Conservation (phyloP, 306 rosid genomes). For the Ceratonia siliqua region DNA sequence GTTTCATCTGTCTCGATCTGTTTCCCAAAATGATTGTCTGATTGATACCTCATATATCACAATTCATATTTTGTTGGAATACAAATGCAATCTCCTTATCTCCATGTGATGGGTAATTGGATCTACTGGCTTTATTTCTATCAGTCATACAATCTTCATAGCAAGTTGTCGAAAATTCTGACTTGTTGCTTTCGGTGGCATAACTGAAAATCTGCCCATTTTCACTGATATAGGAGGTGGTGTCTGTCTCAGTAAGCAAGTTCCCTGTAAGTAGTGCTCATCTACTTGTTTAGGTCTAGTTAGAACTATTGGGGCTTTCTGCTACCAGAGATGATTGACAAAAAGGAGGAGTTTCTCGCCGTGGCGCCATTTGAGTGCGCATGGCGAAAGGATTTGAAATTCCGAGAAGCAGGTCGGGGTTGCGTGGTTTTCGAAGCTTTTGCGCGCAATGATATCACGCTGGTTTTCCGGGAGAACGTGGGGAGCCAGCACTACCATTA, state of each 20-base stretch:
- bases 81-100: not conserved
- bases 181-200: not conserved
- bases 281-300: not conserved
- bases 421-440: slow-evolving; percentile 92
- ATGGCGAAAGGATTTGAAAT: slow-evolving; percentile 82
- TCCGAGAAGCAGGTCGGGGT: slow-evolving; percentile 89
- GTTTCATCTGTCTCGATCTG: not conserved
- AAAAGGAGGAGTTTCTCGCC: slow-evolving; percentile 62
- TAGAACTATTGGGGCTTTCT: not conserved
- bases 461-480: slow-evolving; percentile 84
- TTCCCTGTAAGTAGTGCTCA: not conserved
- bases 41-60: not conserved
- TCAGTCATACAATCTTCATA: not conserved
- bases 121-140: not conserved
- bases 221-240: not conserved
- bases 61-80: not conserved
- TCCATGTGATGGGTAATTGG: not conserved
- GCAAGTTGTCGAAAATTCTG: not conserved
- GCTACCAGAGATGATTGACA: slow-evolving; percentile 46
- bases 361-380: slow-evolving; percentile 96
- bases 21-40: not conserved
- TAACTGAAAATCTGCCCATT: not conserved
- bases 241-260: not conserved
- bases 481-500: slow-evolving; percentile 95
- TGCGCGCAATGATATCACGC: slow-evolving; percentile 87